A percentile compares a stretch with the other conserved stretches of the same genome.
phyloP scores from a whole-genome alignment of 805 yeast species.

The Kregervanrija fluxuum region DNA sequence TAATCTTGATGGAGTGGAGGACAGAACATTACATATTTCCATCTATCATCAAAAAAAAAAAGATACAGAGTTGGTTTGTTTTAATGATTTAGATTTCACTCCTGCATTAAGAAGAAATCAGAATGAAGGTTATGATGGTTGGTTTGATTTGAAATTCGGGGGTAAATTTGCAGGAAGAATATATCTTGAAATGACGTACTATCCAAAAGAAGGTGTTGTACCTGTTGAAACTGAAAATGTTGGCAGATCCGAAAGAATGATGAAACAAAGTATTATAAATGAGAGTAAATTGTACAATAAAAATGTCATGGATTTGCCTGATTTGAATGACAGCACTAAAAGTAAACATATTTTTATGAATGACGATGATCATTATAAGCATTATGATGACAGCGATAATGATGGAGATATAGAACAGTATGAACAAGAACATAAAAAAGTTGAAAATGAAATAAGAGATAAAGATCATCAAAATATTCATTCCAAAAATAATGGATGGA shows the following conservation, averaged over 20 bases:
- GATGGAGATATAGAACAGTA: background rate
- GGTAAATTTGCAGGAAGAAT: slow-evolving; percentile 81
- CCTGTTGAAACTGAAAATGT: slow-evolving; percentile 22
- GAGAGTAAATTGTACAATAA: slow-evolving; percentile 5
- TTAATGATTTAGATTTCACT: slow-evolving; percentile 68
- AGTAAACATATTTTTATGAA: background rate
- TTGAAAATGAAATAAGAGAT: background rate
- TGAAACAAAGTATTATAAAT: background rate
- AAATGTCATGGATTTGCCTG: slow-evolving; percentile 1
- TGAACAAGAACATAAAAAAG: background rate
- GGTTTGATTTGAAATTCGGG: slow-evolving; percentile 68
- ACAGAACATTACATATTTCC: slow-evolving; percentile 59
- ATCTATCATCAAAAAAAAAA: slow-evolving; percentile 79
- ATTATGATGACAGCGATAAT: background rate
- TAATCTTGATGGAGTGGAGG: slow-evolving; percentile 54
- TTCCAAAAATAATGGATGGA: slow-evolving; percentile 1
- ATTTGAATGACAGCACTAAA: background rate
- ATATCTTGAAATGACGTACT: slow-evolving; percentile 86
- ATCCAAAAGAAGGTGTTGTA: slow-evolving; percentile 42
- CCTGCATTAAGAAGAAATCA: slow-evolving; percentile 61
- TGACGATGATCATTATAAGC: slow-evolving; percentile 1
- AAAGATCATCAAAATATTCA: background rate
- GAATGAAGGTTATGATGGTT: slow-evolving; percentile 72
- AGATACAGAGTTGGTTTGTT: slow-evolving; percentile 84
- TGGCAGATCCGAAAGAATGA: slow-evolving; percentile 11